Evolutionary conservation across 192 early-diverging fungal species (phyloP).

Genomic region (Haplosporangium gracile): DNA sequence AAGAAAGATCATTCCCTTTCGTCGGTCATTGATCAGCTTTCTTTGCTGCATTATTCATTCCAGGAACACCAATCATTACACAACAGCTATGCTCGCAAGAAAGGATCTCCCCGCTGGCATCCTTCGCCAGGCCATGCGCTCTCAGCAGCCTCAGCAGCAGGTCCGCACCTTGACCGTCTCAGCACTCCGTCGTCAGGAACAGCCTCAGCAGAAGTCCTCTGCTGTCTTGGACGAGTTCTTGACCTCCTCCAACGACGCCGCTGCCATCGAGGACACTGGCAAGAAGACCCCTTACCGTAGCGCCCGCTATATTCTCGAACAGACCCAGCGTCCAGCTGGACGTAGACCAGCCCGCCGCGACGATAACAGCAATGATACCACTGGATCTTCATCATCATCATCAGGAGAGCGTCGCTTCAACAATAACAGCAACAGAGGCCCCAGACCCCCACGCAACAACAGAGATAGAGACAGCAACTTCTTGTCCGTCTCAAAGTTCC

Average conservation of each 20-base stretch:
- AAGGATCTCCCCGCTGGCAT: conserved; percentile 12
- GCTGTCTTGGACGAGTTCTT: neutral
- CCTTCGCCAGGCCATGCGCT: neutral
- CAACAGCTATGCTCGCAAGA: conserved; percentile 30
- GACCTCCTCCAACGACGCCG: neutral
- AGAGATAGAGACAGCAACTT: neutral
- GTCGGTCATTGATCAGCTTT: neutral
- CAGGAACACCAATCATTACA: neutral
- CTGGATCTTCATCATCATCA: neutral
- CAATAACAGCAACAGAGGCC: neutral
- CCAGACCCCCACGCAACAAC: neutral
- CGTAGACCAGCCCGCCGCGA: neutral
- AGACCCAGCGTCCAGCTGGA: conserved; percentile 19
- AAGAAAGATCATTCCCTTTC: neutral
- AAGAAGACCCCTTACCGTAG: conserved; percentile 24
- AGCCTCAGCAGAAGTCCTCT: neutral
- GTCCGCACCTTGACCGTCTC: conserved; percentile 17
- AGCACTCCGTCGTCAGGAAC: conserved; percentile 3
- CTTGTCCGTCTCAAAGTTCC: conserved; percentile 20
- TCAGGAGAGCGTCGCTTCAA: neutral
- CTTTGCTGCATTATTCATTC: conserved; percentile 1
- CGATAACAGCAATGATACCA: neutral
- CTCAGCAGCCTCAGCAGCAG: conserved; percentile 11
- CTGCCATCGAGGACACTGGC: neutral
- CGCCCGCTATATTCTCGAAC: conserved; percentile 32